Evolutionary conservation across 2,329 filamentous ascomycete genomes (phyloP), one percentile per base, ranked within the genome.

Genomic region (Plenodomus lindquistii): DNA sequence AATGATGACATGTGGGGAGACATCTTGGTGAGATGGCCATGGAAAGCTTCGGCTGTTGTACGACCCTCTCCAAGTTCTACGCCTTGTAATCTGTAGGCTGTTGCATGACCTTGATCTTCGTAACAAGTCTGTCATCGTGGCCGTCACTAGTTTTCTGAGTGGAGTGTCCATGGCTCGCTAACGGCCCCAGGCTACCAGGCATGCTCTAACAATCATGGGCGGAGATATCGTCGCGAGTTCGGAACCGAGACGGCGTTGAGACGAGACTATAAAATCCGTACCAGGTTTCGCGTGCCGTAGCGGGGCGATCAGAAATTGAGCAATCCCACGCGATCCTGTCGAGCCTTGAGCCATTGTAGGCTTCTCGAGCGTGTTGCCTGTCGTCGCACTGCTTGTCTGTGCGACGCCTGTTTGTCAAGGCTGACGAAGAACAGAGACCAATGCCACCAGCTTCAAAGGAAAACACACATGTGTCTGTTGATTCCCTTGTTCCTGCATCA

Each of bases 201-300:
- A n/a, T n/a, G n/a, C n/a, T n/a, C 10, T 31, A 31, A 31, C 6
- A 15, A 8, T 31, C 15, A 13, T 31, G 27, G 44, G 40, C 27
- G 39, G 36, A 31, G 16, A 42, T 31, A 36, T 37, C 36, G 47
- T 42, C 4, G 21, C 34, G 37, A 44, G 11, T 43, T 51, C 38
- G 47, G 52, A 49, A 55, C 45, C 55, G 52, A 55, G 47, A 54
- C 52, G 36, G 21, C 49, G 49, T 54, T 56, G 55, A 59, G 55
- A 52, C 50, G 22, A 21, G 18, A 27, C 51, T 39, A 42, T 37
- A 48, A 21, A 31, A 40, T 49, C 52, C 49, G 52, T 31, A 37
- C 39, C 38, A 42, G 17, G 24, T 42, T 40, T 48, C 55, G 27
- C 15, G 15, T 8, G 54, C 55, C 44, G 46, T 42, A 50, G 56